Conservation (phyloP, 805 yeast genomes). For the Hermanozyma aechmeae region DNA sequence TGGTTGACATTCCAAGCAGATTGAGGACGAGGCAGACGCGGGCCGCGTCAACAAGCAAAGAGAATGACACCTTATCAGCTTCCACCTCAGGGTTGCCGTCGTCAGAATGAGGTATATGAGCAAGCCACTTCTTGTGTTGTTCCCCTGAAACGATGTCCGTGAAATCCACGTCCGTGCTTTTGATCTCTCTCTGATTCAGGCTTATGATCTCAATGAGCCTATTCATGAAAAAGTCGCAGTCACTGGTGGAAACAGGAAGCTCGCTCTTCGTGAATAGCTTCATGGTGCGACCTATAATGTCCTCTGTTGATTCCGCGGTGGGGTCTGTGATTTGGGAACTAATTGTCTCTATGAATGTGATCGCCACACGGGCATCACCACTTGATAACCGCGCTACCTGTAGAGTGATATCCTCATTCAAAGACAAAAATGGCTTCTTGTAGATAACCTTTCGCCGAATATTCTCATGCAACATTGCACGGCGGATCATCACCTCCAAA, state of each 20-base stretch:
- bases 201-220: not conserved
- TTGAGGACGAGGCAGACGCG: too few species aligned
- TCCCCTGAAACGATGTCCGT: too few species aligned
- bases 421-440: conserved; percentile 8
- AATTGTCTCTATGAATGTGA: conserved; percentile 22
- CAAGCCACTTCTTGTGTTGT: too few species aligned
- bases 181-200: not conserved
- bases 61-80: too few species aligned
- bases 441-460: conserved; percentile 11
- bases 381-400: conserved; percentile 9
- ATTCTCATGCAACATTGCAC: conserved; percentile 42
- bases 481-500: conserved; percentile 39
- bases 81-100: too few species aligned
- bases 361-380: conserved; percentile 27
- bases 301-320: conserved; percentile 1
- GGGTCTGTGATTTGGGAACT: conserved; percentile 7
- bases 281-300: too few species aligned
- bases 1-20: too few species aligned
- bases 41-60: too few species aligned
- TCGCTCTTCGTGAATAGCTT: not conserved
- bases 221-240: not conserved
- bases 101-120: too few species aligned
- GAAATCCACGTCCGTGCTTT: too few species aligned
- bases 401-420: conserved; percentile 6
- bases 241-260: not conserved